Conservation (phyloP, 441 rosid species). For the Geranium incanum region DNA sequence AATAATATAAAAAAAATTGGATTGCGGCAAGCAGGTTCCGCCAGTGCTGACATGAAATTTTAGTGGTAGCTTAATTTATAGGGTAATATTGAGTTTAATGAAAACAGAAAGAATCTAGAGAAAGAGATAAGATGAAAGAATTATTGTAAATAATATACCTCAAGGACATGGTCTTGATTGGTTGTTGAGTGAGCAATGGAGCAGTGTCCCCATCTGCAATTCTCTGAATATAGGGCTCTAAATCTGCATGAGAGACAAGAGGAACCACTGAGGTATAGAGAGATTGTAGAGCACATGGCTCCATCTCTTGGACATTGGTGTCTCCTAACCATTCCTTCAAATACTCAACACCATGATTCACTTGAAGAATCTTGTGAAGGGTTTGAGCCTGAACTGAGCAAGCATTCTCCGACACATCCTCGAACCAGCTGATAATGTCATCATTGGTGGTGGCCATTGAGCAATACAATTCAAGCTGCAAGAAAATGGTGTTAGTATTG, state of each 20-base stretch:
- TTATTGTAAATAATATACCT: conserved; percentile 32
- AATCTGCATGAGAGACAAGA: conserved; percentile 67
- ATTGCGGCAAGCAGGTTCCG: too few relatives aligned
- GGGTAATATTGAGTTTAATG: too few relatives aligned
- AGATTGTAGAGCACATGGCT: conserved; percentile 46
- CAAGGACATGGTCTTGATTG: conserved; percentile 58
- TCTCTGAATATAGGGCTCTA: conserved; percentile 69
- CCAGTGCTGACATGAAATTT: too few relatives aligned
- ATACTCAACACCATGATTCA: conserved; percentile 54
- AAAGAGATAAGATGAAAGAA: too few relatives aligned
- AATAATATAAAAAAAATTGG: too few relatives aligned
- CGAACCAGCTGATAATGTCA: conserved; percentile 61
- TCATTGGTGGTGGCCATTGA: conserved; percentile 1
- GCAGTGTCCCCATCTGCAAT: conserved; percentile 72
- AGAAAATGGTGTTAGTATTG: too few relatives aligned
- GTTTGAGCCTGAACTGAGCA: conserved; percentile 51
- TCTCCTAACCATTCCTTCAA: conserved; percentile 53
- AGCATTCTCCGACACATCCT: conserved; percentile 43
- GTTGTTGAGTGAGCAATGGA: conserved; percentile 63
- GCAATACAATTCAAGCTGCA: too few relatives aligned
- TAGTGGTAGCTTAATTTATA: too few relatives aligned
- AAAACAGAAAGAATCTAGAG: too few relatives aligned
- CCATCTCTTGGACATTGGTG: conserved; percentile 39
- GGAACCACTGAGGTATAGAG: conserved; percentile 62
- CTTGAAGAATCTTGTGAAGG: conserved; percentile 56